These are phyloP conservation scores for Ceratobasidium sp. DNA, from an alignment of 1,284 basidiomycete species.

Conservation along the genomic window DNA sequence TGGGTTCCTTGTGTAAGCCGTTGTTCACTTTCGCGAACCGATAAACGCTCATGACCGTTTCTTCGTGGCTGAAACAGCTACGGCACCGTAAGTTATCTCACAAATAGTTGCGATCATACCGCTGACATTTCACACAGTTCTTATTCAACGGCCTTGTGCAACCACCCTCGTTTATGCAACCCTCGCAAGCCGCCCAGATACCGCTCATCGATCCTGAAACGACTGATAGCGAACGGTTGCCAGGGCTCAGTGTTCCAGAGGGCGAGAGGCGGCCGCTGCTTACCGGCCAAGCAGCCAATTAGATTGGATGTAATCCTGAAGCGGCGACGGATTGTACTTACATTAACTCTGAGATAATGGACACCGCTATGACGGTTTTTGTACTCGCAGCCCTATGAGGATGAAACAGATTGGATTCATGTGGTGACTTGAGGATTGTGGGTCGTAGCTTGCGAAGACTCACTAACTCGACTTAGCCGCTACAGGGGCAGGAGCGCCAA, in stretches of 20 bases:
- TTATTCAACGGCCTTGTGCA: constrained; percentile 76
- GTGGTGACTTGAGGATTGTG: too few relatives aligned
- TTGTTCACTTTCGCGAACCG: constrained; percentile 10
- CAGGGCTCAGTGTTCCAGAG: constrained; percentile 5
- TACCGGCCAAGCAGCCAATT: constrained; percentile 1
- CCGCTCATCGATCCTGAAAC: constrained; percentile 40
- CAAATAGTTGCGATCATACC: neutral
- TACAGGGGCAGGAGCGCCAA: too few relatives aligned
- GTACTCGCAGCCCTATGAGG: too few relatives aligned
- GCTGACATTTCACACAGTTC: constrained; percentile 56
- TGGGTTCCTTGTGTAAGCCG: constrained; percentile 80
- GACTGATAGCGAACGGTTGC: constrained; percentile 24
- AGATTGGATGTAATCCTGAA: neutral
- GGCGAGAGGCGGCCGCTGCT: constrained; percentile 25
- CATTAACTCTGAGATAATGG: neutral
- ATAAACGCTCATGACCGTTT: constrained; percentile 17
- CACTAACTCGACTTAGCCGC: too few relatives aligned
- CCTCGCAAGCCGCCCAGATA: constrained; percentile 47
- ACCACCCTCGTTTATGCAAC: constrained; percentile 63
- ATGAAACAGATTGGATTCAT: too few relatives aligned
- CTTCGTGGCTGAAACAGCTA: constrained; percentile 37
- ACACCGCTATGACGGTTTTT: neutral
- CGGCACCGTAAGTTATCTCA: constrained; percentile 43
- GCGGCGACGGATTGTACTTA: neutral
- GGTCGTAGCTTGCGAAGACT: too few relatives aligned